A percentile compares a stretch with the other conserved stretches of the same genome.
These are phyloP conservation scores for Erigeron philadelphicus DNA, from an alignment of 140 eudicot genomes.

Conservation along the genomic window DNA sequence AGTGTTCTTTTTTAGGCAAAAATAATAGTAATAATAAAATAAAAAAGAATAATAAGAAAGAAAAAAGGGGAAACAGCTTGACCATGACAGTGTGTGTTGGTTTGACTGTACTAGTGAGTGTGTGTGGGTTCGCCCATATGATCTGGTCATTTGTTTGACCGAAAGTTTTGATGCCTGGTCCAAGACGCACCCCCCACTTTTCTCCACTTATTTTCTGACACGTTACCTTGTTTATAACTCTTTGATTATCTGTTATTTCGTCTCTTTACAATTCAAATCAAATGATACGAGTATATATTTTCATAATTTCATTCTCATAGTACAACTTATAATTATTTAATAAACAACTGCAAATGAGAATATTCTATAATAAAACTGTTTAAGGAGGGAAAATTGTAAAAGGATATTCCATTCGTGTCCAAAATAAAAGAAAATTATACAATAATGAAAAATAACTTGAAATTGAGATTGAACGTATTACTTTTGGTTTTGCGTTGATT, in stretches of 20 bases:
- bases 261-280: not conserved
- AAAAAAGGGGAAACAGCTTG: slow-evolving; percentile 34
- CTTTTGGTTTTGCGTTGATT: too few species aligned
- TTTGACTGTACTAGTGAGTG: slow-evolving; percentile 29
- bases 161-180: slow-evolving; percentile 26
- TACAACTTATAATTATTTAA: too few species aligned
- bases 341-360: not conserved
- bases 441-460: too few species aligned
- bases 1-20: slow-evolving; percentile 24
- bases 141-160: slow-evolving; percentile 39
- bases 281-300: too few species aligned
- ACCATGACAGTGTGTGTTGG: slow-evolving; percentile 46
- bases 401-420: too few species aligned
- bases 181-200: slow-evolving; percentile 38
- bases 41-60: not conserved
- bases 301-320: too few species aligned
- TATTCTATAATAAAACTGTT: too few species aligned
- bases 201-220: slow-evolving; percentile 27
- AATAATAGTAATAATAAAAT: not conserved
- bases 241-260: not conserved
- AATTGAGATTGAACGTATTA: too few species aligned
- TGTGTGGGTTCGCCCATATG: slow-evolving; percentile 24
- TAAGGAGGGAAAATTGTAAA: too few species aligned
- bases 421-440: too few species aligned
- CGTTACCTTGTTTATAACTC: slow-evolving; percentile 25